Conservation (phyloP, 176 grass and related monocot species). For the Triticum turgidum region DNA sequence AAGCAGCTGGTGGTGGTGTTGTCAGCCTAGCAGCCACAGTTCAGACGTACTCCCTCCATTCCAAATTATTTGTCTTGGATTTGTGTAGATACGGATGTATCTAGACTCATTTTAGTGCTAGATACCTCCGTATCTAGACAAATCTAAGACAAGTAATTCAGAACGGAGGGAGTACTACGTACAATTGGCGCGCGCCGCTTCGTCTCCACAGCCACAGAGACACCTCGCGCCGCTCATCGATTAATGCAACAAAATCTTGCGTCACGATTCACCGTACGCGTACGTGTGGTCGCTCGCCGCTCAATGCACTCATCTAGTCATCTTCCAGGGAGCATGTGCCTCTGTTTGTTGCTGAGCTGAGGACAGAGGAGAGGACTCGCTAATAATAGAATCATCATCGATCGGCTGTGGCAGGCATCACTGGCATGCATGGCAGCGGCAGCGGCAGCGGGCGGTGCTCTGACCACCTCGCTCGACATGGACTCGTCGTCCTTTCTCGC, state of each 20-base stretch:
- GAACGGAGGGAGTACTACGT: no score
- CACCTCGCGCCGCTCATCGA: background rate
- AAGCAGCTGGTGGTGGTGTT: background rate
- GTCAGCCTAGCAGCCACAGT: slow-evolving; percentile 13
- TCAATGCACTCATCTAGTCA: no score
- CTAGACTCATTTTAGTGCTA: no score
- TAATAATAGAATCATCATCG: background rate
- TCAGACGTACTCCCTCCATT: background rate
- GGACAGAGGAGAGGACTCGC: background rate
- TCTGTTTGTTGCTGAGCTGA: background rate
- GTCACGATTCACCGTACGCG: background rate
- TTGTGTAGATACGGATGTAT: no score
- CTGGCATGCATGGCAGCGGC: background rate
- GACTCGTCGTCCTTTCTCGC: background rate
- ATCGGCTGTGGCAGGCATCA: background rate
- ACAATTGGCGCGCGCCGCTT: no score
- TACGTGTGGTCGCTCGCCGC: background rate
- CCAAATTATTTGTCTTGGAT: no score
- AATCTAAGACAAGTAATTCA: no score
- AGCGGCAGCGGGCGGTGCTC: background rate
- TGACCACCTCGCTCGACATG: background rate
- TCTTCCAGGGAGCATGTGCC: background rate
- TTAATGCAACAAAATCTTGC: background rate
- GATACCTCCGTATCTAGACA: no score
- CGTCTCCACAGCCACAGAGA: background rate